Conservation (phyloP, 352 stramenopile species). For the Stephanocyclus meneghinianus region DNA sequence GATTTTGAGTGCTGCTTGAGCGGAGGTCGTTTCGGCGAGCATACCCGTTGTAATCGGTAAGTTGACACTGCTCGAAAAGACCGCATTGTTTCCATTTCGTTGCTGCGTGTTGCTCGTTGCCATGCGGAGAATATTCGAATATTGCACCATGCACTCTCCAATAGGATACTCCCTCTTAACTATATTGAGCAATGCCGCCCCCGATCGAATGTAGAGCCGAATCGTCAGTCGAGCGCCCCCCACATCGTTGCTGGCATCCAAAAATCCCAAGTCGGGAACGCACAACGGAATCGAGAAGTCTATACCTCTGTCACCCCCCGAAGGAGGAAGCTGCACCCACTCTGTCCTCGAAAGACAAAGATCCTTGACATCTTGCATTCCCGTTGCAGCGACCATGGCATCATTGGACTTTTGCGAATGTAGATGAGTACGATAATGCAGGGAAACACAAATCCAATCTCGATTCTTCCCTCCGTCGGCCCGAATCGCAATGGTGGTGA, state of each 20-base stretch:
- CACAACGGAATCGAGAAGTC: constrained; percentile 40
- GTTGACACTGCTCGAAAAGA: constrained; percentile 23
- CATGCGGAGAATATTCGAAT: constrained; percentile 39
- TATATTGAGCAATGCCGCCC: constrained; percentile 44
- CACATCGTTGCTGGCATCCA: constrained; percentile 14
- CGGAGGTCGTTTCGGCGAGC: constrained; percentile 17
- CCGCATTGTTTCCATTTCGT: background rate
- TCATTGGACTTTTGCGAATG: constrained; percentile 17
- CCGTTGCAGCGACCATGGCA: constrained; percentile 18
- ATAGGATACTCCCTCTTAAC: constrained; percentile 40
- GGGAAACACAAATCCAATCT: constrained; percentile 59
- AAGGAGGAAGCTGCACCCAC: constrained; percentile 41
- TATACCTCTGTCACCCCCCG: background rate
- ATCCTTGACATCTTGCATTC: constrained; percentile 14
- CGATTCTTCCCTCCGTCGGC: constrained; percentile 66
- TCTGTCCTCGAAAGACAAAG: constrained; percentile 54
- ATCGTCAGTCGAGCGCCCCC: constrained; percentile 31
- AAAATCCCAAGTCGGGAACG: constrained; percentile 40
- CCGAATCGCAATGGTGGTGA: constrained; percentile 67
- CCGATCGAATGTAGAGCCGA: constrained; percentile 40
- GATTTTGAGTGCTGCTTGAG: constrained; percentile 32
- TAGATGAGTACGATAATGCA: constrained; percentile 44
- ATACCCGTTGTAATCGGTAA: constrained; percentile 40
- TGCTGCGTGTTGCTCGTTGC: background rate
- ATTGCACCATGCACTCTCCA: constrained; percentile 38